These are phyloP conservation scores for Penicillium brasilianum DNA, from an alignment of 2,329 filamentous ascomycete genomes.

Conservation along the genomic window DNA sequence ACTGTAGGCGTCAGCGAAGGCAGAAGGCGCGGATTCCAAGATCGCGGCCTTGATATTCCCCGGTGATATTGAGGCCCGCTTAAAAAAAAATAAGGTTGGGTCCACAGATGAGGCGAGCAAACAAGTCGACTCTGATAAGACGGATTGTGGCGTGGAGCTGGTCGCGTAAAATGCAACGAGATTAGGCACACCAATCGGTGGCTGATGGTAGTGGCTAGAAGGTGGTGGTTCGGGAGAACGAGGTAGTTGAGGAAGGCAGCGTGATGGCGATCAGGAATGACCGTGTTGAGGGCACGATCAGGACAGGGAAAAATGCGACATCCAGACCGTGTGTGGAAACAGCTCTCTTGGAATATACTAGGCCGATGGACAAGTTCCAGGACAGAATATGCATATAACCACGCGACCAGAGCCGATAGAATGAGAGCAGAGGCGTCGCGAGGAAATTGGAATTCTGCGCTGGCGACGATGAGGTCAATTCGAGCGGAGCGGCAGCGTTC, in stretches of 20 bases:
- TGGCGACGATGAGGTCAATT: slow-evolving; percentile 36
- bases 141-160: neutral
- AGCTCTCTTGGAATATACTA: slow-evolving; percentile 2
- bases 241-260: slow-evolving; percentile 7
- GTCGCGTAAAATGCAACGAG: neutral
- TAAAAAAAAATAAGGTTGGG: slow-evolving; percentile 16
- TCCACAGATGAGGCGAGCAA: slow-evolving; percentile 17
- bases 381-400: slow-evolving; percentile 5
- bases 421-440: slow-evolving; percentile 9
- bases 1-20: neutral
- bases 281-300: slow-evolving; percentile 22
- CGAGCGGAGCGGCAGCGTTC: slow-evolving; percentile 26
- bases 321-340: slow-evolving; percentile 16
- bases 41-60: slow-evolving; percentile 25
- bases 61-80: slow-evolving; percentile 18
- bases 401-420: slow-evolving; percentile 16
- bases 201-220: neutral
- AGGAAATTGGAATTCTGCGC: slow-evolving; percentile 26
- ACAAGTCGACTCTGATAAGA: slow-evolving; percentile 13
- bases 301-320: slow-evolving; percentile 23
- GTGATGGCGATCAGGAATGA: slow-evolving; percentile 15
- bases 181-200: neutral
- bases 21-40: slow-evolving; percentile 9
- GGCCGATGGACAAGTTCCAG: slow-evolving; percentile 3
- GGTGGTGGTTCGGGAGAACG: neutral